phyloP scores from a whole-genome alignment of 768 basidiomycete genomes.

The Cyathus striatus region DNA sequence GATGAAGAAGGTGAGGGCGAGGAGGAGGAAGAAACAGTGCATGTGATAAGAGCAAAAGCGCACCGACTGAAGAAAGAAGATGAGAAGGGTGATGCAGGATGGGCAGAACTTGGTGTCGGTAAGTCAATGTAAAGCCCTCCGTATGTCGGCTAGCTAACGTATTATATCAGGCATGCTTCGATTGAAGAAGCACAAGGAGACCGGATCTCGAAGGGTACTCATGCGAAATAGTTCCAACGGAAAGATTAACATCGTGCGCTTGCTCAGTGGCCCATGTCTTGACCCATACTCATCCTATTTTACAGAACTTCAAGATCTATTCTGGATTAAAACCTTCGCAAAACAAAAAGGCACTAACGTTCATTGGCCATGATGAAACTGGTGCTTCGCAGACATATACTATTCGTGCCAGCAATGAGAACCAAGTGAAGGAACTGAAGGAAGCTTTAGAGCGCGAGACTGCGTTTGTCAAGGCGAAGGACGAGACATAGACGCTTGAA shows the following conservation, averaged over 20 bases:
- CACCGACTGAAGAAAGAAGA: constrained; percentile 50
- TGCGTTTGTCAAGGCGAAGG: constrained; percentile 38
- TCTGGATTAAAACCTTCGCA: constrained; percentile 48
- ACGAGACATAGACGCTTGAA: constrained; percentile 5
- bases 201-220: constrained; percentile 51
- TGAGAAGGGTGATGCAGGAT: constrained; percentile 42
- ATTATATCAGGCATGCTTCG: constrained; percentile 51
- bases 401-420: constrained; percentile 56
- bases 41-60: constrained; percentile 56
- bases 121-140: constrained; percentile 10
- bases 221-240: constrained; percentile 72
- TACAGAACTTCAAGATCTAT: constrained; percentile 75
- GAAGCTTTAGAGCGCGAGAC: constrained; percentile 60
- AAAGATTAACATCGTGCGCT: constrained; percentile 64
- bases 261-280: background rate
- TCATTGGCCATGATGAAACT: constrained; percentile 68
- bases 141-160: background rate
- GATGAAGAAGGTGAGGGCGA: constrained; percentile 78
- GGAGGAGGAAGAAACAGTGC: constrained; percentile 68
- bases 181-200: constrained; percentile 71
- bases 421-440: constrained; percentile 52
- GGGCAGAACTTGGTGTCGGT: constrained; percentile 71
- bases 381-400: constrained; percentile 55
- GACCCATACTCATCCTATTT: constrained; percentile 3
- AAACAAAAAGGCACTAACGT: constrained; percentile 49